Evolutionary conservation across 208 protist species (phyloP).

Genomic region (Balamuthia mandrillaris): DNA sequence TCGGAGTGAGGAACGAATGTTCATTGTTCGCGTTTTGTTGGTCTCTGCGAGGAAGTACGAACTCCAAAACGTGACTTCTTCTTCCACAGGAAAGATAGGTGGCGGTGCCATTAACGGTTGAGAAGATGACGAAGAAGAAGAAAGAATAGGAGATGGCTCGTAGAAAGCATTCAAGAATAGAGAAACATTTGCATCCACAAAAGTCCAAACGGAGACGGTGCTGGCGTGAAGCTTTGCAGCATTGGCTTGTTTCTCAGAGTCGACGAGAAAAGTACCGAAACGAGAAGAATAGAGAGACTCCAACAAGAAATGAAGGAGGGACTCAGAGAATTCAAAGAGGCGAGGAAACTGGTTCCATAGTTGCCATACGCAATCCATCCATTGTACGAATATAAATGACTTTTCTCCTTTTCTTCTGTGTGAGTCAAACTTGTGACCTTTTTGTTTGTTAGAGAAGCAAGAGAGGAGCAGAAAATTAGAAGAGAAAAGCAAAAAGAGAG

Average conservation of each 20-base stretch:
- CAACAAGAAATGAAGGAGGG: conserved; percentile 12
- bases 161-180: no score
- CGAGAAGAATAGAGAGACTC: conserved; percentile 4
- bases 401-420: conserved; percentile 25
- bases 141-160: no score
- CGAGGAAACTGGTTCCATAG: conserved; percentile 28
- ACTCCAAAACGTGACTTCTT: no score
- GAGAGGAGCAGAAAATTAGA: background rate
- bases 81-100: no score
- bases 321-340: conserved; percentile 9
- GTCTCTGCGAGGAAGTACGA: no score
- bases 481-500: background rate
- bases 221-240: no score
- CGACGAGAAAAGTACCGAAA: conserved; percentile 21
- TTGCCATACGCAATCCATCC: conserved; percentile 16
- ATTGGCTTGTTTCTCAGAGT: conserved; percentile 32
- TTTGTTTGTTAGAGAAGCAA: background rate
- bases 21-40: no score
- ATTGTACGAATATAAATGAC: conserved; percentile 23
- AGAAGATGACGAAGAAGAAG: no score
- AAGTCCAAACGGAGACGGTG: no score
- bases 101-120: no score
- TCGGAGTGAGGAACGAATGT: no score
- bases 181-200: no score
- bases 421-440: conserved; percentile 16